Evolutionary conservation across 345 rosid genomes (phyloP).

Genomic region (Mercurialis annua): DNA sequence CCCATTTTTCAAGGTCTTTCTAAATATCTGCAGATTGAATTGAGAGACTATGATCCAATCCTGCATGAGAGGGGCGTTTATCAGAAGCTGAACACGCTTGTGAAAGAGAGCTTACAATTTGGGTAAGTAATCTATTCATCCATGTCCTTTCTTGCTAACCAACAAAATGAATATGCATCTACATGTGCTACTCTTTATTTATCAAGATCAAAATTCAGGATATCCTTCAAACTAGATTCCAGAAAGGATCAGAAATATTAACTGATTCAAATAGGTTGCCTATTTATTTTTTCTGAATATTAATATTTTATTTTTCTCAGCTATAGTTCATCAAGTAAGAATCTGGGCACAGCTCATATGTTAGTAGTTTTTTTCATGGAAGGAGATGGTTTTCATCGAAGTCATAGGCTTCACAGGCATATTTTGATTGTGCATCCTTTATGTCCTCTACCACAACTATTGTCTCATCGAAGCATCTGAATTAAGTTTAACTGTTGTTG

Average conservation of each 20-base stretch:
- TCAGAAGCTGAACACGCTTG: constrained; percentile 59
- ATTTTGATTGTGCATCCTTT: neutral
- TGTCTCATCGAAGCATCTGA: neutral
- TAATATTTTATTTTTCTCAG: neutral
- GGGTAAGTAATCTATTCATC: constrained; percentile 43
- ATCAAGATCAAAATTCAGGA: neutral
- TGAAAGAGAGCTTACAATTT: constrained; percentile 71
- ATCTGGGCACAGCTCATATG: neutral
- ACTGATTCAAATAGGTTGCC: neutral
- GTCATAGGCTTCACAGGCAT: neutral
- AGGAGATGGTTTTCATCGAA: neutral
- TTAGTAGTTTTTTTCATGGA: neutral
- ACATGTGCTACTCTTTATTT: neutral
- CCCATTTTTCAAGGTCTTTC: neutral
- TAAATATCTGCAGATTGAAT: constrained; percentile 50
- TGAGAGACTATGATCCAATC: constrained; percentile 69
- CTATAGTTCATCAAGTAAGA: neutral
- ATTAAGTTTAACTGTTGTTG: neutral
- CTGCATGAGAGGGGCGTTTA: constrained; percentile 81
- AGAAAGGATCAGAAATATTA: neutral
- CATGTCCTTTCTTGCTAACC: constrained; percentile 11
- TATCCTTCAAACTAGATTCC: neutral
- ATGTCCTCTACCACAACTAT: neutral
- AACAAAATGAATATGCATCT: constrained; percentile 5
- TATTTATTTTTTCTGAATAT: neutral